phyloP scores from a whole-genome alignment of 345 rosid genomes.

The Rhodomyrtus tomentosa region DNA sequence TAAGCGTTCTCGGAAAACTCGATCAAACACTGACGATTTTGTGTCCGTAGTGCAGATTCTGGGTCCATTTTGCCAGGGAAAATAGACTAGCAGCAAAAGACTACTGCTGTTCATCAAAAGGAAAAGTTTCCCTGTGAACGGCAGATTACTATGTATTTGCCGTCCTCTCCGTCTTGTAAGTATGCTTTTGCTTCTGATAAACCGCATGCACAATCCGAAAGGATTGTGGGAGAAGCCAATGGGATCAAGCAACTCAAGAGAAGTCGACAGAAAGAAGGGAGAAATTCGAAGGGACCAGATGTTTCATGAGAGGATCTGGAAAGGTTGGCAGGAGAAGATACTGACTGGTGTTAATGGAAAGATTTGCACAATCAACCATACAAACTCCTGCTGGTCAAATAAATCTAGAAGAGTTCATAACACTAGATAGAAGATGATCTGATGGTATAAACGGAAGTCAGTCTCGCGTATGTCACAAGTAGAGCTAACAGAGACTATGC shows the following conservation, averaged over 20 bases:
- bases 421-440: neutral
- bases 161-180: neutral
- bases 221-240: neutral
- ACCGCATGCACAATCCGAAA: too few relatives aligned
- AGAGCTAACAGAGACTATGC: neutral
- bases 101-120: neutral
- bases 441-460: neutral
- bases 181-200: neutral
- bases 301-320: neutral
- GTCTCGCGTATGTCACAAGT: neutral
- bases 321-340: neutral
- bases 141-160: neutral
- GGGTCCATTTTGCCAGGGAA: neutral
- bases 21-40: neutral
- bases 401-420: neutral
- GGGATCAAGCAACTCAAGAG: neutral
- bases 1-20: neutral
- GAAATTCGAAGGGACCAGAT: neutral
- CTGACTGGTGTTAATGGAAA: neutral
- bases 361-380: neutral
- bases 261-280: neutral
- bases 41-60: neutral
- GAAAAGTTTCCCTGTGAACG: neutral
- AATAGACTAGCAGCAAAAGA: neutral
- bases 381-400: neutral